These are phyloP conservation scores for Ziziphus jujuba DNA, from an alignment of 306 rosid genomes.

Conservation along the genomic window DNA sequence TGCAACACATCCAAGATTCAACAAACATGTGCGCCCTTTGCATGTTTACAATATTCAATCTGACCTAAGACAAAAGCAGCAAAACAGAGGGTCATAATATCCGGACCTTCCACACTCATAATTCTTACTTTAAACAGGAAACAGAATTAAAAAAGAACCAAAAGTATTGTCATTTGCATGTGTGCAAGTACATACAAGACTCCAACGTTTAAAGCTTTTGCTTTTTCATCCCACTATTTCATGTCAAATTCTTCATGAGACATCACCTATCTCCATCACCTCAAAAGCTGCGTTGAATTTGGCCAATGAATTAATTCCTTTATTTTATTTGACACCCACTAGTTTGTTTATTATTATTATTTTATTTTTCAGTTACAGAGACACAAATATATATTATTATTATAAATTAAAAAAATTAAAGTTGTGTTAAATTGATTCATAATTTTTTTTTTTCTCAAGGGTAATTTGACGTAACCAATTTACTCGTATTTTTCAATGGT, in stretches of 20 bases:
- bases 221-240: not conserved
- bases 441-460: no score
- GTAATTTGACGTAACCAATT: no score
- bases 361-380: no score
- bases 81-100: conserved; percentile 8
- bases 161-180: conserved; percentile 6
- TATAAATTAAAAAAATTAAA: no score
- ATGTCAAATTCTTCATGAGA: not conserved
- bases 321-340: no score
- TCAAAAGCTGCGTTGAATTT: conserved; percentile 13
- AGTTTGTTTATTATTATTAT: no score
- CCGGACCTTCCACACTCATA: conserved; percentile 8
- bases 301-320: not conserved
- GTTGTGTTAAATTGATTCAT: no score
- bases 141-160: not conserved
- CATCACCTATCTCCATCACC: not conserved
- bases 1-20: not conserved
- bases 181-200: not conserved
- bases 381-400: no score
- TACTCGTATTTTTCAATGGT: no score
- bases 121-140: conserved; percentile 9
- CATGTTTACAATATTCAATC: no score
- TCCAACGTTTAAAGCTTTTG: not conserved
- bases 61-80: conserved; percentile 7
- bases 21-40: conserved; percentile 7